Conservation (phyloP, 495 filamentous ascomycete species). For the Aspergillus baeticus region DNA sequence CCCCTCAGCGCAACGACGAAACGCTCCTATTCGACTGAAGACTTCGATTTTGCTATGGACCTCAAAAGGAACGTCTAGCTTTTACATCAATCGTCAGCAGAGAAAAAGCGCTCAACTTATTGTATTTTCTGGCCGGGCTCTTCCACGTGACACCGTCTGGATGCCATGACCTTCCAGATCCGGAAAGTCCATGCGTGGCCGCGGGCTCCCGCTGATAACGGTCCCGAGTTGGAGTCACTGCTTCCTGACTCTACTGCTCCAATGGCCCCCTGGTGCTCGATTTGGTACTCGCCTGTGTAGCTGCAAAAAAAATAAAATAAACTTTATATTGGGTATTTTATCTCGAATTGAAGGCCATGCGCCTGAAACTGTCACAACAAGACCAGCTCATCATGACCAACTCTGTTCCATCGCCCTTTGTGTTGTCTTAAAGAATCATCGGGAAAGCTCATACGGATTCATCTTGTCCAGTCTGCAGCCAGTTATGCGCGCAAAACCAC, state of each 20-base stretch:
- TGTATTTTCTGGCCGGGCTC: not conserved
- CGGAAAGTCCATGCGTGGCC: constrained; percentile 24
- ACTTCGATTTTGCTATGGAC: not conserved
- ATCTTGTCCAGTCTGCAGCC: constrained; percentile 24
- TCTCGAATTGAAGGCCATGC: constrained; percentile 5
- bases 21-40: too few species aligned
- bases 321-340: constrained; percentile 11
- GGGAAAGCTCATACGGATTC: not conserved
- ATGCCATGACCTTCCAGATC: constrained; percentile 6
- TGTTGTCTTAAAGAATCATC: not conserved
- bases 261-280: too few species aligned
- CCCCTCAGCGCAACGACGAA: not conserved
- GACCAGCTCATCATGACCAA: constrained; percentile 7
- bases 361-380: constrained; percentile 6
- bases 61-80: not conserved
- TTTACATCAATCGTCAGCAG: too few species aligned
- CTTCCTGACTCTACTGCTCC: too few species aligned
- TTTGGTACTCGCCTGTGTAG: not conserved
- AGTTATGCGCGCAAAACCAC: constrained; percentile 41
- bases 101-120: not conserved
- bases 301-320: too few species aligned
- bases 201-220: not conserved
- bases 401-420: not conserved
- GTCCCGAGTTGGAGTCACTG: constrained; percentile 4
- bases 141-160: constrained; percentile 10